A percentile compares a stretch with the other conserved stretches of the same genome.
phyloP scores from a whole-genome alignment of 2,329 filamentous ascomycete species.

The Aspergillus quadricinctus region DNA sequence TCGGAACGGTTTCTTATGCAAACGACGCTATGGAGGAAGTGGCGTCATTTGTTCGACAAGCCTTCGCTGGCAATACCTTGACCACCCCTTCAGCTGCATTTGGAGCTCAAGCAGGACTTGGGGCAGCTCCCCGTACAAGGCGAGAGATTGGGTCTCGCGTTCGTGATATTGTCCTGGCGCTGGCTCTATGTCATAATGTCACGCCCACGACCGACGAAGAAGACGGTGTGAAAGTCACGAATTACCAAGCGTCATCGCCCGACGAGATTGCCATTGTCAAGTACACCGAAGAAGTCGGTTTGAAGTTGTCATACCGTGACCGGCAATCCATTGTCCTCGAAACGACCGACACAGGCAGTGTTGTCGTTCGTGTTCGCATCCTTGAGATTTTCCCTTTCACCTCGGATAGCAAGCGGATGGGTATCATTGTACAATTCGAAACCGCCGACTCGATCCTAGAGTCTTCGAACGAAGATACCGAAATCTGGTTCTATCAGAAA shows the following conservation, averaged over 20 bases:
- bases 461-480: constrained; percentile 55
- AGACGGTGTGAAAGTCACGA: constrained; percentile 69
- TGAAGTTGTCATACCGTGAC: constrained; percentile 80
- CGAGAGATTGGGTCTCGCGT: constrained; percentile 92
- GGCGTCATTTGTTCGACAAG: constrained; percentile 75
- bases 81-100: constrained; percentile 73
- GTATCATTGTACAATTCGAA: constrained; percentile 85
- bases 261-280: constrained; percentile 97
- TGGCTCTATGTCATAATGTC: constrained; percentile 95
- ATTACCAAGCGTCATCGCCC: constrained; percentile 93
- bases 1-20: constrained; percentile 95
- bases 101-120: constrained; percentile 54
- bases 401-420: constrained; percentile 97
- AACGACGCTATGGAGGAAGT: constrained; percentile 99
- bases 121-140: constrained; percentile 70
- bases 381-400: constrained; percentile 97
- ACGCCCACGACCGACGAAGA: constrained; percentile 86
- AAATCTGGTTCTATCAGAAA: constrained; percentile 99
- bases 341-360: constrained; percentile 66
- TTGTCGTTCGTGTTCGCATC: constrained; percentile 80
- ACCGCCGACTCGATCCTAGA: constrained; percentile 51
- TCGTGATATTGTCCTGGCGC: constrained; percentile 83
- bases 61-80: constrained; percentile 60
- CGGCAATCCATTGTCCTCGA: constrained; percentile 80
- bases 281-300: constrained; percentile 89